Conservation (phyloP, 2,329 filamentous ascomycete genomes). For the Fusarium subglutinans region DNA sequence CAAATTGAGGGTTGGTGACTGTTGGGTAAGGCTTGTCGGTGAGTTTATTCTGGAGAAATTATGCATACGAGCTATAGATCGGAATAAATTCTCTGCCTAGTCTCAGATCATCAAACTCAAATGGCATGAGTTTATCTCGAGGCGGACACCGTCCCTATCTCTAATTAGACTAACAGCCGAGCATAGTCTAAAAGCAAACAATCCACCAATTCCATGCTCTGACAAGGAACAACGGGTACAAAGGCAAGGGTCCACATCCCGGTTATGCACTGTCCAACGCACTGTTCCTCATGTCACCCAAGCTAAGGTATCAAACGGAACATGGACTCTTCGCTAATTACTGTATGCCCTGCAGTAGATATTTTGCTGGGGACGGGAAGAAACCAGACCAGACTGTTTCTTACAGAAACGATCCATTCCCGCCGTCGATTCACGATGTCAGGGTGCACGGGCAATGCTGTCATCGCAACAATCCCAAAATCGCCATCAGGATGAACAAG, state of each 20-base stretch:
- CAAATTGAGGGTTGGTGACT: slow-evolving; percentile 1
- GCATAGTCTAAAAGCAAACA: slow-evolving; percentile 5
- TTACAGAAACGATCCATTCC: slow-evolving; percentile 20
- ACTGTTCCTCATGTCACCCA: slow-evolving; percentile 18
- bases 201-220: not conserved
- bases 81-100: not conserved
- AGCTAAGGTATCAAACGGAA: not conserved
- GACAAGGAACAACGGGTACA: slow-evolving; percentile 16
- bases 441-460: slow-evolving; percentile 31
- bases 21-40: not conserved
- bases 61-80: not conserved
- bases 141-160: not conserved
- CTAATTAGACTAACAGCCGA: slow-evolving; percentile 9
- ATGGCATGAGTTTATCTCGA: not conserved
- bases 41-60: not conserved
- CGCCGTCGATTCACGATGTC: slow-evolving; percentile 17
- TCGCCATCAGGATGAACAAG: not conserved
- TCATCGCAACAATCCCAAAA: slow-evolving; percentile 5
- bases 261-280: slow-evolving; percentile 23
- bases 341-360: not conserved
- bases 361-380: slow-evolving; percentile 27
- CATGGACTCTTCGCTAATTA: slow-evolving; percentile 10
- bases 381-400: slow-evolving; percentile 25
- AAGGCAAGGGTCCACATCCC: slow-evolving; percentile 26
- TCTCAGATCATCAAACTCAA: not conserved